Percentiles rank a stretch among this genome's conserved stretches.
phyloP scores from a whole-genome alignment of 805 yeast genomes.

The Saturnispora hagleri region DNA sequence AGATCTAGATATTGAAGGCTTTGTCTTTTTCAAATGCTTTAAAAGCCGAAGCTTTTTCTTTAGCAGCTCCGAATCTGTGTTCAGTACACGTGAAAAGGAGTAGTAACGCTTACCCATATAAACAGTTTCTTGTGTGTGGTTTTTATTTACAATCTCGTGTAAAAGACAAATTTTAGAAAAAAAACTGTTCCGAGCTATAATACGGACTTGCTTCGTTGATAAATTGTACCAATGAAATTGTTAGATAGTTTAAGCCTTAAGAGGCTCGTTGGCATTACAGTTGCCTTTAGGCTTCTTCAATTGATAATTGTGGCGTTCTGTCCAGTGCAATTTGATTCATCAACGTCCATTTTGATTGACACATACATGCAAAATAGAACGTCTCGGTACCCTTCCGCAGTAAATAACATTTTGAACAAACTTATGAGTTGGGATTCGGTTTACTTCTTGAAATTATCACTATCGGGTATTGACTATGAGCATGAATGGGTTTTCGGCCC shows the following conservation, averaged over 20 bases:
- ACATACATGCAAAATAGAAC: constrained; percentile 10
- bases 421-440: constrained; percentile 82
- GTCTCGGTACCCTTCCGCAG: constrained; percentile 3
- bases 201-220: not conserved
- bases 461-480: constrained; percentile 51
- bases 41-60: constrained; percentile 2
- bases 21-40: constrained; percentile 7
- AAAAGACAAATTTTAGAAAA: not conserved
- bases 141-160: not conserved
- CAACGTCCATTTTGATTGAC: constrained; percentile 31
- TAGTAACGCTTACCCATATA: not conserved
- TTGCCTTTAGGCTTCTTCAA: constrained; percentile 30
- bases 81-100: not conserved
- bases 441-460: constrained; percentile 54
- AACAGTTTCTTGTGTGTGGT: not conserved
- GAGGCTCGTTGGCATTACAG: not conserved
- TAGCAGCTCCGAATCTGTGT: not conserved
- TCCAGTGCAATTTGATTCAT: constrained; percentile 43
- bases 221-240: not conserved
- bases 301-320: constrained; percentile 29
- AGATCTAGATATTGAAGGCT: not conserved
- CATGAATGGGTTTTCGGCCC: constrained; percentile 89
- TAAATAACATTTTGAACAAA: constrained; percentile 33
- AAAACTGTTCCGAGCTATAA: not conserved
- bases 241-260: not conserved